These are phyloP conservation scores for Austroboletus novae-zelandiae DNA, from an alignment of 1,284 basidiomycete genomes.

Conservation along the genomic window DNA sequence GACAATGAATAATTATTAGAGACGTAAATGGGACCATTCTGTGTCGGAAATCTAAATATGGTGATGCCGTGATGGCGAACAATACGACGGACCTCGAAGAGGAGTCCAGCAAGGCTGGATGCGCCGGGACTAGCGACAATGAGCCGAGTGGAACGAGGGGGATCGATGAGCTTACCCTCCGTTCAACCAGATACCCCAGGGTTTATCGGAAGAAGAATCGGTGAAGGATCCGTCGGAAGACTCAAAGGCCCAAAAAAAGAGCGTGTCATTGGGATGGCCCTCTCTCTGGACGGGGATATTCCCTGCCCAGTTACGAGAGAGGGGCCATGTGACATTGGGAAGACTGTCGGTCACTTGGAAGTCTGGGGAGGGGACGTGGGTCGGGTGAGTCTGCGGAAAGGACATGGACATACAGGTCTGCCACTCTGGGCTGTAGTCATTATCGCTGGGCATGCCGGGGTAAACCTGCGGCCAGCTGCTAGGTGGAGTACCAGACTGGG, in stretches of 20 bases:
- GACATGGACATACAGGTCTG: constrained; percentile 50
- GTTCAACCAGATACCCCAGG: constrained; percentile 77
- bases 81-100: constrained; percentile 52
- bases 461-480: constrained; percentile 35
- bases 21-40: constrained; percentile 70
- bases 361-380: constrained; percentile 34
- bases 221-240: constrained; percentile 60
- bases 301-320: constrained; percentile 61
- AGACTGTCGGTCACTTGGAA: constrained; percentile 55
- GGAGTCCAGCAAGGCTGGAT: constrained; percentile 62
- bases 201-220: constrained; percentile 35
- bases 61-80: background rate
- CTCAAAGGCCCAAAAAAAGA: constrained; percentile 75
- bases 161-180: constrained; percentile 49
- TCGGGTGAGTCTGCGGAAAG: background rate
- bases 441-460: constrained; percentile 33
- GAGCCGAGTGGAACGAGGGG: background rate
- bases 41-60: background rate
- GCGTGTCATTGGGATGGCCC: constrained; percentile 67
- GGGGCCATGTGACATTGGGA: constrained; percentile 61
- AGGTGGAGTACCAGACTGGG: constrained; percentile 26
- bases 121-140: constrained; percentile 54
- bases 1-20: constrained; percentile 46
- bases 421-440: constrained; percentile 56
- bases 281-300: constrained; percentile 63